Percentiles rank a stretch among this genome's conserved stretches.
phyloP scores from a whole-genome alignment of 306 rosid genomes.

The Castanopsis chinensis region DNA sequence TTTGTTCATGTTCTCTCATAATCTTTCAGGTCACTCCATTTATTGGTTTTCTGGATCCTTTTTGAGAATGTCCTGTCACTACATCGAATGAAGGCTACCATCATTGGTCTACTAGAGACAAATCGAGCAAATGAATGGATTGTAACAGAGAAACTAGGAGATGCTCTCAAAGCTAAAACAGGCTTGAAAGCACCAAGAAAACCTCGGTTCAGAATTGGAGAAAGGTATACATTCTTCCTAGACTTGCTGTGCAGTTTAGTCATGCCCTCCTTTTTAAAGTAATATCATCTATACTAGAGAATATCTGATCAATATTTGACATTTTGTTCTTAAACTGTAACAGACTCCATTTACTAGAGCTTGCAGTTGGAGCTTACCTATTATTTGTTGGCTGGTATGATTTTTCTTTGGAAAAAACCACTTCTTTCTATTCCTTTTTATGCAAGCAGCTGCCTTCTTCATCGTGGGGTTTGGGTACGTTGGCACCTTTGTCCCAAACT shows the following conservation, averaged over 20 bases:
- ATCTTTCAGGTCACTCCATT: slow-evolving; percentile 64
- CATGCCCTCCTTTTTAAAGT: not conserved
- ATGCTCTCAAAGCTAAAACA: slow-evolving; percentile 52
- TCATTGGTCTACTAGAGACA: slow-evolving; percentile 70
- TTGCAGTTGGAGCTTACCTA: slow-evolving; percentile 67
- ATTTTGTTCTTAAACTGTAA: slow-evolving; percentile 23
- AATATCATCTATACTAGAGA: not conserved
- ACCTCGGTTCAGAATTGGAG: slow-evolving; percentile 54
- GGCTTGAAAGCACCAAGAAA: slow-evolving; percentile 42
- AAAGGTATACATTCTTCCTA: slow-evolving; percentile 48
- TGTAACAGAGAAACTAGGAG: slow-evolving; percentile 89
- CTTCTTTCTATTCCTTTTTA: slow-evolving; percentile 63
- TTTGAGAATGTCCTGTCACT: slow-evolving; percentile 89
- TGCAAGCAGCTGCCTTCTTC: slow-evolving; percentile 73
- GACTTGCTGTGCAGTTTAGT: not conserved
- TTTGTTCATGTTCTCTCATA: not conserved
- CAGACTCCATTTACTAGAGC: slow-evolving; percentile 71
- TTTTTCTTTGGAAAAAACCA: slow-evolving; percentile 58
- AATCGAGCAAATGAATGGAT: slow-evolving; percentile 84
- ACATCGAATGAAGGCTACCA: slow-evolving; percentile 82
- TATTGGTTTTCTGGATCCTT: slow-evolving; percentile 75
- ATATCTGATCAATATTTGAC: slow-evolving; percentile 1
- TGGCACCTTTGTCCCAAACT: slow-evolving; percentile 74
- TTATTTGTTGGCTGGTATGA: slow-evolving; percentile 67
- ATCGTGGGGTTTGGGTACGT: slow-evolving; percentile 72